phyloP scores from a whole-genome alignment of 768 basidiomycete species.

The Lactifluus subvellereus region DNA sequence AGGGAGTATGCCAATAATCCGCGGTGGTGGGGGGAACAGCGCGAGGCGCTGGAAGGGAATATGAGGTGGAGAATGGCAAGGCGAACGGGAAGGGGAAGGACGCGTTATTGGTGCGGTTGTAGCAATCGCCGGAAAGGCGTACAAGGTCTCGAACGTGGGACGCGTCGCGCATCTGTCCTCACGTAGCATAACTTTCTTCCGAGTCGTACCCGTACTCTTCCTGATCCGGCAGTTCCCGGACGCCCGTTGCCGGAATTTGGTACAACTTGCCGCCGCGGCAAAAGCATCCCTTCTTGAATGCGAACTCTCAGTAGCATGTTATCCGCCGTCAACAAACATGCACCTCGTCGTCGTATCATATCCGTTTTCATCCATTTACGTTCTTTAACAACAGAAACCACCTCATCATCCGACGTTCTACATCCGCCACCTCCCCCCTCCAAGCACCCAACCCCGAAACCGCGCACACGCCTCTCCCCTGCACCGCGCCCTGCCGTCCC shows the following conservation, averaged over 20 bases:
- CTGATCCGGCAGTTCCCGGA: not conserved
- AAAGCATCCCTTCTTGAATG: not conserved
- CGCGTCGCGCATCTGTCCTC: slow-evolving; percentile 13
- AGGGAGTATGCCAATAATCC: slow-evolving; percentile 62
- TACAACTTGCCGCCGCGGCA: not conserved
- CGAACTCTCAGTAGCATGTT: slow-evolving; percentile 18
- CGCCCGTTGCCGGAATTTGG: no score
- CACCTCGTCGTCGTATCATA: slow-evolving; percentile 13
- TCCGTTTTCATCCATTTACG: slow-evolving; percentile 2
- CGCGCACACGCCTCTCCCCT: slow-evolving; percentile 37
- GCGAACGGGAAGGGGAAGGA: not conserved
- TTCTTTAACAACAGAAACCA: slow-evolving; percentile 21
- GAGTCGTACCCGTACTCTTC: no score
- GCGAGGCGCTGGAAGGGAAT: not conserved
- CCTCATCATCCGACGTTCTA: slow-evolving; percentile 4
- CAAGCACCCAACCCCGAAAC: slow-evolving; percentile 29
- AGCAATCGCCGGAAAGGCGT: not conserved
- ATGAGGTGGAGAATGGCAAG: not conserved
- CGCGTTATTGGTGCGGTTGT: slow-evolving; percentile 2
- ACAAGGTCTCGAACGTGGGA: not conserved
- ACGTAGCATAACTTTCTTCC: not conserved
- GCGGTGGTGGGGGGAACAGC: slow-evolving; percentile 61
- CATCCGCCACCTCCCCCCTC: slow-evolving; percentile 30
- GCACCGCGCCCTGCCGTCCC: slow-evolving; percentile 36
- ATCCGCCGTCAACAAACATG: slow-evolving; percentile 1